Conservation (phyloP, 345 rosid genomes). For the Ailanthus altissimus region DNA sequence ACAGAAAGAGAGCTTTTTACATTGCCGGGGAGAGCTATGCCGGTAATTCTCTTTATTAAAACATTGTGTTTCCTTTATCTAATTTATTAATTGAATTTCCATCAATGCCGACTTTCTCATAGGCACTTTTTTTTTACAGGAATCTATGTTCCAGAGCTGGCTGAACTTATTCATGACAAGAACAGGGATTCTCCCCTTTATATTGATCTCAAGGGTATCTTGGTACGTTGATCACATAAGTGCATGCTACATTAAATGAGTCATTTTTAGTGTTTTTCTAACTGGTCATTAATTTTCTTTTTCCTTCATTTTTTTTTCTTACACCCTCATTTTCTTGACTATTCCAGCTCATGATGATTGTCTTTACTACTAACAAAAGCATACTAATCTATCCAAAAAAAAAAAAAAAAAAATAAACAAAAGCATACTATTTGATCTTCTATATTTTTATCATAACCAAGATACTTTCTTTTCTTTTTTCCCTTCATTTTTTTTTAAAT, state of each 20-base stretch:
- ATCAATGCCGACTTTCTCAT: neutral
- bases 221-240: slow-evolving; percentile 48
- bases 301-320: neutral
- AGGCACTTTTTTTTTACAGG: slow-evolving; percentile 41
- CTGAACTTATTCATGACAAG: slow-evolving; percentile 65
- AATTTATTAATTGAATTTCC: too few relatives aligned
- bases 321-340: neutral
- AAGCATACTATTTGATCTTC: too few relatives aligned
- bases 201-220: slow-evolving; percentile 71
- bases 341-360: neutral
- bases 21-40: slow-evolving; percentile 98
- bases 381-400: too few relatives aligned
- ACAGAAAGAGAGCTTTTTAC: slow-evolving; percentile 52
- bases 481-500: too few relatives aligned
- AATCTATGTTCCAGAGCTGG: slow-evolving; percentile 83
- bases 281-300: neutral
- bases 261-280: neutral
- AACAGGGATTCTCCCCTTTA: slow-evolving; percentile 54
- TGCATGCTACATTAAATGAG: neutral
- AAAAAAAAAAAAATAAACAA: too few relatives aligned
- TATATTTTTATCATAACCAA: too few relatives aligned
- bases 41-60: slow-evolving; percentile 38
- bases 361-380: neutral
- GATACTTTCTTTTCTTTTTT: too few relatives aligned
- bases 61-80: too few relatives aligned